Conservation (phyloP, 1,284 basidiomycete species). For the Porogramme epimiltina region DNA sequence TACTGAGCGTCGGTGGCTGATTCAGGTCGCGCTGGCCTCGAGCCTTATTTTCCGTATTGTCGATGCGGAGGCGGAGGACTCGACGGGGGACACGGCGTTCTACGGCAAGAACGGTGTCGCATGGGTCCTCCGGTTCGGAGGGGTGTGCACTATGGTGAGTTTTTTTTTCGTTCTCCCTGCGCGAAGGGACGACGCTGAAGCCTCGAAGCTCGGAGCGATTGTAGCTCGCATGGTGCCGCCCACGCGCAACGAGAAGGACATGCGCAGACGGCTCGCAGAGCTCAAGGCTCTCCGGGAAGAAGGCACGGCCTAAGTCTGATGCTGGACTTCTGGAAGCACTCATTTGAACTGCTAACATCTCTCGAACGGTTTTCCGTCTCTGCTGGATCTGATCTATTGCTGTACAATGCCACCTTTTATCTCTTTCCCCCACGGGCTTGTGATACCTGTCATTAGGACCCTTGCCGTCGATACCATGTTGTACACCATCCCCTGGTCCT, state of each 20-base stretch:
- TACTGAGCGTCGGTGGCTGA: not conserved
- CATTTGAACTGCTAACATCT: too few species aligned
- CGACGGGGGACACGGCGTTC: slow-evolving; percentile 57
- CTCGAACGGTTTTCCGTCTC: too few species aligned
- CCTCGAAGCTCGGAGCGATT: slow-evolving; percentile 57
- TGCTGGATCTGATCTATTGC: not conserved
- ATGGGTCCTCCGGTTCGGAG: slow-evolving; percentile 94
- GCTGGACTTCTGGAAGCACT: not conserved
- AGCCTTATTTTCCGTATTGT: slow-evolving; percentile 86
- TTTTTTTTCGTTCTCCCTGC: not conserved
- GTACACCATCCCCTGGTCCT: slow-evolving; percentile 16
- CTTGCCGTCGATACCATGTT: slow-evolving; percentile 7
- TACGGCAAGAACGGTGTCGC: slow-evolving; percentile 85
- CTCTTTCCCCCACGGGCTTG: slow-evolving; percentile 3
- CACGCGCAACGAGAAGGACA: slow-evolving; percentile 87
- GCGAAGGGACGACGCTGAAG: slow-evolving; percentile 2
- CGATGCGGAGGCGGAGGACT: slow-evolving; percentile 46
- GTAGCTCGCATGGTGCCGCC: slow-evolving; percentile 82
- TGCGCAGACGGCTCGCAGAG: slow-evolving; percentile 78
- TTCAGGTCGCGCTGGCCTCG: slow-evolving; percentile 84
- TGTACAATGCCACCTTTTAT: not conserved
- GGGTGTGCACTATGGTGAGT: slow-evolving; percentile 74
- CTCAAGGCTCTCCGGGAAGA: slow-evolving; percentile 73
- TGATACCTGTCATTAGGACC: slow-evolving; percentile 2
- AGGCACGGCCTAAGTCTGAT: slow-evolving; percentile 39